phyloP scores from a whole-genome alignment of 345 rosid genomes.

The Eucalyptus cloeziana region DNA sequence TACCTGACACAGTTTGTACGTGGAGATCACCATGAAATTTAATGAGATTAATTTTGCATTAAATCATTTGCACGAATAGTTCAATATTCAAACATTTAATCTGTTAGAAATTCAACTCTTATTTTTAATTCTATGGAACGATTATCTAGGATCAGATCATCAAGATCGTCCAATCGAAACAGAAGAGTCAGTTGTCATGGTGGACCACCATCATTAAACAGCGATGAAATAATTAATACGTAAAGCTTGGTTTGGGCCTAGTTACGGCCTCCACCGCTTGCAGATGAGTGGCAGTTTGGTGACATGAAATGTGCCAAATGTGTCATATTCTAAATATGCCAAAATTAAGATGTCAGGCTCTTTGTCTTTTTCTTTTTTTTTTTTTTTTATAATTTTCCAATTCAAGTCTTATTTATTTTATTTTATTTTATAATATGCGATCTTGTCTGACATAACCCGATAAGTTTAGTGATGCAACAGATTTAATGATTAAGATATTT shows the following conservation, averaged over 20 bases:
- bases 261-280: not conserved
- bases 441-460: not conserved
- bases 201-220: not conserved
- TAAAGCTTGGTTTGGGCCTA: not conserved
- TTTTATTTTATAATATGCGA: not conserved
- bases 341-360: not conserved
- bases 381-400: not conserved
- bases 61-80: not conserved
- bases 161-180: not conserved
- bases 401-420: not conserved
- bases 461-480: not conserved
- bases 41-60: not conserved
- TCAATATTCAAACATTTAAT: not conserved
- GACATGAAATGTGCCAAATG: not conserved
- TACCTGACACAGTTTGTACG: not conserved
- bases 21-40: not conserved
- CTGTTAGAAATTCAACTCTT: not conserved
- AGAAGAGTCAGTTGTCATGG: not conserved
- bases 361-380: fast-evolving
- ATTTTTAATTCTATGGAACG: not conserved
- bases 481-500: not conserved
- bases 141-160: not conserved
- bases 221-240: not conserved
- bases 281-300: not conserved
- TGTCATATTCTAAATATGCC: not conserved